Conservation (phyloP, 169 alveolate species). For the Babesia gibsoni region DNA sequence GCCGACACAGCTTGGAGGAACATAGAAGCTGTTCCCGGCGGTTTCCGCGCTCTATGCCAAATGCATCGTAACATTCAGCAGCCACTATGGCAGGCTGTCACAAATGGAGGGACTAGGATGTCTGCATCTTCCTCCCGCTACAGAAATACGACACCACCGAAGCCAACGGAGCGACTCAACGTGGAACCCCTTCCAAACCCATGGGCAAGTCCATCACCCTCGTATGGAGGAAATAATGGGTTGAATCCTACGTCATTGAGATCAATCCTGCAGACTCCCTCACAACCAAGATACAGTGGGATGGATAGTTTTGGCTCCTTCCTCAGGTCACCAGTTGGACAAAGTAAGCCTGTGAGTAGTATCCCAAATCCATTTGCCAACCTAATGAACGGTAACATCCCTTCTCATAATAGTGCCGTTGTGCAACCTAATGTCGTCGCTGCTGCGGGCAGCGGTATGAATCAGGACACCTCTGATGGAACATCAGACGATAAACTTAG, state of each 20-base stretch:
- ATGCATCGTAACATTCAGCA: slow-evolving; percentile 76
- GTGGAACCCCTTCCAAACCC: slow-evolving; percentile 62
- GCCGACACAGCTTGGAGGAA: slow-evolving; percentile 78
- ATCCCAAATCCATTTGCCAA: neutral
- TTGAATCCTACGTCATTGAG: too few species aligned
- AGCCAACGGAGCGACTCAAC: slow-evolving; percentile 23
- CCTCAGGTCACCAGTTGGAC: too few species aligned
- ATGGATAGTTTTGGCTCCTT: too few species aligned
- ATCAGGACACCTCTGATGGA: too few species aligned
- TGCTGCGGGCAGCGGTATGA: too few species aligned
- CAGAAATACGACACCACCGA: neutral
- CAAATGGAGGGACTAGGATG: slow-evolving; percentile 15
- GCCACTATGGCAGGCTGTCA: slow-evolving; percentile 70
- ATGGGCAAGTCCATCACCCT: slow-evolving; percentile 33
- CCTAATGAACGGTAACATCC: neutral
- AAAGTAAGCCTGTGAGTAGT: neutral
- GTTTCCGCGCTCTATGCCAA: slow-evolving; percentile 71
- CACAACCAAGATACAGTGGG: too few species aligned
- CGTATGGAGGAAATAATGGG: too few species aligned
- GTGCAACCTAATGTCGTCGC: too few species aligned
- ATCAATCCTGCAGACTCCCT: too few species aligned
- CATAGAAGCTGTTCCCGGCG: slow-evolving; percentile 80
- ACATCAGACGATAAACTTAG: neutral
- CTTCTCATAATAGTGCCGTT: too few species aligned
- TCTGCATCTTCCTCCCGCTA: neutral